Base-by-base conservation (phyloP, 768 basidiomycete genomes). In the Podaxis mareebaensis region DNA sequence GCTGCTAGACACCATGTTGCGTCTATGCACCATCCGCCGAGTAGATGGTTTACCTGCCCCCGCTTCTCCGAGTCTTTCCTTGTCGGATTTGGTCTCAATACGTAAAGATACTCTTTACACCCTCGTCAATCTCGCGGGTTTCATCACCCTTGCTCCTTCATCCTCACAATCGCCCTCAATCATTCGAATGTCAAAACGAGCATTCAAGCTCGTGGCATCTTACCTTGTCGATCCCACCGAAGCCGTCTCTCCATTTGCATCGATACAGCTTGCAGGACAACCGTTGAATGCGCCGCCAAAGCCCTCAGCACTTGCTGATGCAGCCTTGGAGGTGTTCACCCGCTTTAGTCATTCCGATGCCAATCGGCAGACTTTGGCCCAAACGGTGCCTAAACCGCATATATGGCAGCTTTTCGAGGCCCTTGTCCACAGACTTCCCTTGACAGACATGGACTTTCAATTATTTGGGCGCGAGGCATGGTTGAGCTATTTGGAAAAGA, bases 251-350 rank as follows among this genome's bases (percentile, higher is more conserved):
- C 92, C 92, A 1, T 77, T 83, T 28, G 79, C 82, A 26, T 81
- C 78, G 65, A 74, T 89, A n/a, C 83, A 90, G 67, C 75, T 84
- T 40, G 75, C 76, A 56, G 85, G 86, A 4, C 71, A 78, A 5
- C 76, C 79, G 15, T 74, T 76, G 53, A 78, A 65, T 39, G 75
- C 75, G 30, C 74, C 72, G 60, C 71, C 77, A 26, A 85, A 79
- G 63, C 89, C 90, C 22, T 85, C 90, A 0, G 73, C 80, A 26
- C 78, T 88, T 40, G 80, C 86, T 7, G 92, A 95, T 67, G 76
- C 85, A 36, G 92, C 93, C n/a, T 79, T 98, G 57, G 92, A 96
- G 64, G 86, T 88, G 2, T 91, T 95, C 69, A 89, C 91, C n/a
- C 85, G 87, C 44, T 75, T 97, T 61, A 85, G 87, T 38, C 89